Evolutionary conservation across 2,329 filamentous ascomycete genomes (phyloP).

Genomic region (Trichoderma atroviride): DNA sequence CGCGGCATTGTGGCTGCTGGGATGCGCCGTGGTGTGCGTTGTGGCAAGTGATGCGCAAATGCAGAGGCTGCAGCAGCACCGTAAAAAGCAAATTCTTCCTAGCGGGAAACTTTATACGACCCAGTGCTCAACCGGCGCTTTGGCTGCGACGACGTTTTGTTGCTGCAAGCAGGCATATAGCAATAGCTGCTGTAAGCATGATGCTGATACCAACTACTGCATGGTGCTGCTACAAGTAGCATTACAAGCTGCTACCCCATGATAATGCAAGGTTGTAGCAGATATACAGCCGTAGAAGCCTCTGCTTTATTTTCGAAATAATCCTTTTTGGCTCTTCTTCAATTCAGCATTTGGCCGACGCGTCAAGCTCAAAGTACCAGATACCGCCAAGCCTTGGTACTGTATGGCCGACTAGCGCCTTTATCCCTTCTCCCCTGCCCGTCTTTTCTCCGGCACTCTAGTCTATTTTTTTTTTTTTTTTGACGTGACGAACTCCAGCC

Average conservation of each 20-base stretch:
- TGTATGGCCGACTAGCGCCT: slow-evolving; percentile 7
- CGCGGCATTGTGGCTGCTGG: background rate
- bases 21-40: slow-evolving; percentile 6
- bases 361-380: slow-evolving; percentile 16
- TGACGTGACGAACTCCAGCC: background rate
- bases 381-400: slow-evolving; percentile 17
- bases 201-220: background rate
- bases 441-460: slow-evolving; percentile 33
- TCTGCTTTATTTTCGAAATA: background rate
- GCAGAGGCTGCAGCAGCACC: background rate
- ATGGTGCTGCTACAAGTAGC: background rate
- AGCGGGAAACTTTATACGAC: slow-evolving; percentile 18
- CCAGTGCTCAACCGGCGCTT: background rate
- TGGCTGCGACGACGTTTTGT: background rate
- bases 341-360: slow-evolving; percentile 4
- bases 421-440: slow-evolving; percentile 26
- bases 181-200: background rate
- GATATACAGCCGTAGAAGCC: background rate
- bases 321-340: background rate
- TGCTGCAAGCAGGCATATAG: slow-evolving; percentile 10
- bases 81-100: slow-evolving; percentile 15
- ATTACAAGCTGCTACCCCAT: background rate
- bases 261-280: background rate
- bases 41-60: slow-evolving; percentile 8
- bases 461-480: slow-evolving; percentile 28